Evolutionary conservation across 2,329 filamentous ascomycete species (phyloP).

Genomic region (Penicillium occitanis): DNA sequence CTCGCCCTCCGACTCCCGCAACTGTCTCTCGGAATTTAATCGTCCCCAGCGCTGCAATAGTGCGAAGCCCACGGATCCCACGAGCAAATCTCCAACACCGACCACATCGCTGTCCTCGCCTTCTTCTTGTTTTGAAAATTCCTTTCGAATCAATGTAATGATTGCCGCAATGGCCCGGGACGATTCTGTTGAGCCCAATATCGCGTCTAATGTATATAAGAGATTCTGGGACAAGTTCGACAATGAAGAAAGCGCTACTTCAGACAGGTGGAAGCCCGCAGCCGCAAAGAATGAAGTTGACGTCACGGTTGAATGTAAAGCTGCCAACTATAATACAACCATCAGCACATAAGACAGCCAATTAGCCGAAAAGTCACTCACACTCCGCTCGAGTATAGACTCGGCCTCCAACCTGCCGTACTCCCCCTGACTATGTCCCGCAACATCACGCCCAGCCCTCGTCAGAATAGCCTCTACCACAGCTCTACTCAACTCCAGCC

Average conservation of each 20-base stretch:
- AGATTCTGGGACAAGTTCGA: constrained; percentile 46
- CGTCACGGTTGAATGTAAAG: constrained; percentile 47
- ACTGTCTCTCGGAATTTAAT: constrained; percentile 44
- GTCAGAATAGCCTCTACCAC: constrained; percentile 47
- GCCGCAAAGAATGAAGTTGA: constrained; percentile 50
- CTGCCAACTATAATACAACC: constrained; percentile 37
- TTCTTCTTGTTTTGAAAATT: constrained; percentile 41
- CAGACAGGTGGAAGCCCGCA: constrained; percentile 48
- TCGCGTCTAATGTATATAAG: constrained; percentile 47
- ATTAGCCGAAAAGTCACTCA: constrained; percentile 29
- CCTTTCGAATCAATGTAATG: constrained; percentile 47
- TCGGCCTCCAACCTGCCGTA: constrained; percentile 45
- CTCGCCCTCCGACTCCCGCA: constrained; percentile 43
- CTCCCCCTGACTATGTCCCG: constrained; percentile 49
- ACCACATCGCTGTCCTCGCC: constrained; percentile 36
- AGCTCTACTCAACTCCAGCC: constrained; percentile 46
- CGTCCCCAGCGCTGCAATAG: constrained; percentile 49
- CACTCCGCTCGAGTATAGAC: constrained; percentile 47
- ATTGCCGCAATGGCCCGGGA: constrained; percentile 51
- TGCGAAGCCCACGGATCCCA: constrained; percentile 47
- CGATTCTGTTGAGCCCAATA: constrained; percentile 50
- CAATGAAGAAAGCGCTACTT: constrained; percentile 45
- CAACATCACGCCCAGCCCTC: constrained; percentile 47
- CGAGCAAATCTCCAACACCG: constrained; percentile 45
- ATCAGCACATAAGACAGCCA: constrained; percentile 19